These are phyloP conservation scores for Sclerotinia sclerotiorum DNA, from an alignment of 2,329 filamentous ascomycete genomes.

Conservation along the genomic window DNA sequence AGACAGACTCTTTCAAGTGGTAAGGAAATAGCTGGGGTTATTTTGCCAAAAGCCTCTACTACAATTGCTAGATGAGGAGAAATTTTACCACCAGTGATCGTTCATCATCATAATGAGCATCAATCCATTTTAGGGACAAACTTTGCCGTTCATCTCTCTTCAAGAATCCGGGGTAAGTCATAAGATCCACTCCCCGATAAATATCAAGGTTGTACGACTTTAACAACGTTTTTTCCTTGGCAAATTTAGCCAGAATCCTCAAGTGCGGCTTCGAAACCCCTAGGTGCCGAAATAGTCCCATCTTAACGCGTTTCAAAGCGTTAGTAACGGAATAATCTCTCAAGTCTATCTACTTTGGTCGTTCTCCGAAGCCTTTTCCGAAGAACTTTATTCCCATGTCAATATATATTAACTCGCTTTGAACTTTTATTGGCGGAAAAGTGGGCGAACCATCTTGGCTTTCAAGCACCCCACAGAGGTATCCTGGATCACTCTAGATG, in stretches of 20 bases:
- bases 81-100: constrained; percentile 17
- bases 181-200: neutral
- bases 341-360: neutral
- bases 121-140: neutral
- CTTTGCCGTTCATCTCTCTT: neutral
- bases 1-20: neutral
- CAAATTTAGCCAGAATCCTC: constrained; percentile 17
- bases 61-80: neutral
- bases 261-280: neutral
- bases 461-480: neutral
- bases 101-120: neutral
- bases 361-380: too few species aligned
- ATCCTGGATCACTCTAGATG: neutral
- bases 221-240: constrained; percentile 10
- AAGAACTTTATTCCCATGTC: neutral
- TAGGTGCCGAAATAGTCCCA: neutral
- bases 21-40: neutral
- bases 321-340: neutral
- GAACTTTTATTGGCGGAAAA: constrained; percentile 14
- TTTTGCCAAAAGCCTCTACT: neutral
- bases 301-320: neutral
- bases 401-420: neutral
- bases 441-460: neutral
- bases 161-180: constrained; percentile 22
- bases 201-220: constrained; percentile 11